Evolutionary conservation across 1,284 basidiomycete genomes (phyloP).

Genomic region (Singerocomus rubriflavus): DNA sequence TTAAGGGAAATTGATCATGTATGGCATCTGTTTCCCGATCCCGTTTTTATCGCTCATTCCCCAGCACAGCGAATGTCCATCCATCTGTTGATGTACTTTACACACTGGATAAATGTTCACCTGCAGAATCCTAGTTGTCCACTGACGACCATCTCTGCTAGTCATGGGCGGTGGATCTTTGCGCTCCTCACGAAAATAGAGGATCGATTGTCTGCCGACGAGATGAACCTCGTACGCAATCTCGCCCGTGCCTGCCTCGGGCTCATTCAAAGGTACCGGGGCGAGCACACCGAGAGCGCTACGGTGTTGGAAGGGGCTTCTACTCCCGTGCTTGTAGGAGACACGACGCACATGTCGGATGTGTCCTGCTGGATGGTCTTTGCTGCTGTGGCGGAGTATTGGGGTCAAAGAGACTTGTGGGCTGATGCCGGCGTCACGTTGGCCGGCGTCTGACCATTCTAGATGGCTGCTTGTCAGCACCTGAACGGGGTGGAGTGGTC

Average conservation of each 20-base stretch:
- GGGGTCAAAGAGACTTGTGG: conserved; percentile 89
- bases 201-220: conserved; percentile 68
- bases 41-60: conserved; percentile 11
- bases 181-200: conserved; percentile 74
- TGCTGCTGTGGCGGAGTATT: conserved; percentile 67
- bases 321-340: conserved; percentile 1
- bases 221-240: conserved; percentile 74
- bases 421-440: conserved; percentile 63
- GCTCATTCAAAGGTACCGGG: conserved; percentile 27
- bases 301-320: conserved; percentile 6
- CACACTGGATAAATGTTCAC: conserved; percentile 72
- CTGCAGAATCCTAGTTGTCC: conserved; percentile 44
- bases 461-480: no score
- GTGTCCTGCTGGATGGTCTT: conserved; percentile 84
- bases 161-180: conserved; percentile 84
- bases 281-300: background rate
- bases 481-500: no score
- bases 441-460: conserved; percentile 22
- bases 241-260: conserved; percentile 73
- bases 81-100: conserved; percentile 79
- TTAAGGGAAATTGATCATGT: conserved; percentile 66
- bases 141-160: conserved; percentile 49
- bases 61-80: conserved; percentile 55
- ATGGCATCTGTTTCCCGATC: conserved; percentile 18
- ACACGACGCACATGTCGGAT: conserved; percentile 39